Evolutionary conservation across 2,329 filamentous ascomycete species (phyloP).

Genomic region (Neocucurbitaria cava): DNA sequence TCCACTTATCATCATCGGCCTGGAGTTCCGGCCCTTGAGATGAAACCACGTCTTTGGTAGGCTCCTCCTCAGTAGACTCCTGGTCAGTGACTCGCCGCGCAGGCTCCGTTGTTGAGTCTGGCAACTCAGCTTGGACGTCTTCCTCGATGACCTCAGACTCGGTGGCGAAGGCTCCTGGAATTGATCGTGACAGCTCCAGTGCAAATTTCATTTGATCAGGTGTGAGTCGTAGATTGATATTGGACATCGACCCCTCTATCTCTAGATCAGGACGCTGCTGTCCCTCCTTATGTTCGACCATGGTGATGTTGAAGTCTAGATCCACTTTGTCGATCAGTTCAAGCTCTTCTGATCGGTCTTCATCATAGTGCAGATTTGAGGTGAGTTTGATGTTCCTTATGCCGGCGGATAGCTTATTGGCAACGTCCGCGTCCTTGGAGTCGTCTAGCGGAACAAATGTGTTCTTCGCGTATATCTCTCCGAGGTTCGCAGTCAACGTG

Average conservation of each 20-base stretch:
- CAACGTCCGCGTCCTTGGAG: conserved; percentile 72
- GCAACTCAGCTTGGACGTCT: conserved; percentile 77
- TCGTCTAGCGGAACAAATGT: conserved; percentile 87
- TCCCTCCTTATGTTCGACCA: conserved; percentile 82
- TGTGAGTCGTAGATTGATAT: conserved; percentile 87
- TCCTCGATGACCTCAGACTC: conserved; percentile 73
- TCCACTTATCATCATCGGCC: conserved; percentile 77
- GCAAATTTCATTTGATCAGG: conserved; percentile 91
- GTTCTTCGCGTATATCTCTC: conserved; percentile 97
- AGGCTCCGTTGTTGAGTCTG: conserved; percentile 58
- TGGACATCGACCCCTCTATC: conserved; percentile 89
- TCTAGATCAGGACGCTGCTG: conserved; percentile 87
- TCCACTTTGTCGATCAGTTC: conserved; percentile 98
- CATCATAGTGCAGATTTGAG: conserved; percentile 83
- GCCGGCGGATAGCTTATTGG: conserved; percentile 88
- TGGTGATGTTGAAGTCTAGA: conserved; percentile 88
- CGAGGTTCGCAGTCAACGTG: conserved; percentile 87
- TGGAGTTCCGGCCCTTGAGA: conserved; percentile 70
- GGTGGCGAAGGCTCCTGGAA: conserved; percentile 84
- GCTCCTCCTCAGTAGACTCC: conserved; percentile 33
- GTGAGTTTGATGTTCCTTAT: conserved; percentile 92
- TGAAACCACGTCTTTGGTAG: conserved; percentile 59
- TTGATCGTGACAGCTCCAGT: conserved; percentile 83
- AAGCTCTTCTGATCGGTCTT: conserved; percentile 78
- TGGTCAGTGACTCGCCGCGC: conserved; percentile 55